These are phyloP conservation scores for Xylaria bambusicola DNA, from an alignment of 495 filamentous ascomycete genomes.

Conservation along the genomic window DNA sequence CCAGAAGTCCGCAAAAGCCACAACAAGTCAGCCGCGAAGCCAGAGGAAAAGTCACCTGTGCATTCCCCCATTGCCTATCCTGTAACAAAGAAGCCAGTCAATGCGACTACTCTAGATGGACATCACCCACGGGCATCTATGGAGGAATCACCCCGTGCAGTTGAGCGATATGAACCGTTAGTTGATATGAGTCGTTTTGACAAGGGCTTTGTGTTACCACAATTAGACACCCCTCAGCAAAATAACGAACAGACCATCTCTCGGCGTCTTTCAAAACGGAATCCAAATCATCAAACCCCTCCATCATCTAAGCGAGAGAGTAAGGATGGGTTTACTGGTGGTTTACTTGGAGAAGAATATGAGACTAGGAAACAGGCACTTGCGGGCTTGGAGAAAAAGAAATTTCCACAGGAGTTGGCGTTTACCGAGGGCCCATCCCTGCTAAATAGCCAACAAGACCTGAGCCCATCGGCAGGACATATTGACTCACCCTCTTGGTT, in stretches of 20 bases:
- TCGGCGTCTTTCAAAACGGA: conserved; percentile 15
- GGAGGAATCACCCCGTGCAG: conserved; percentile 49
- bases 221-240: conserved; percentile 28
- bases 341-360: conserved; percentile 47
- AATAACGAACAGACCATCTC: conserved; percentile 12
- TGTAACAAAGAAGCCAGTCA: conserved; percentile 31
- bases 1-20: conserved; percentile 32
- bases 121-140: conserved; percentile 36
- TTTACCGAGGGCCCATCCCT: conserved; percentile 55
- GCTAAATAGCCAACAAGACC: conserved; percentile 40
- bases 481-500: conserved; percentile 42
- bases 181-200: conserved; percentile 54
- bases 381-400: conserved; percentile 24
- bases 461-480: conserved; percentile 11
- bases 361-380: conserved; percentile 41
- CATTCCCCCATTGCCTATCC: conserved; percentile 18
- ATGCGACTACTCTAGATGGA: conserved; percentile 34
- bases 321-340: conserved; percentile 35
- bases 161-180: conserved; percentile 59
- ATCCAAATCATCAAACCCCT: conserved; percentile 16
- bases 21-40: conserved; percentile 30
- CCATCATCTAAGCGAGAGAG: conserved; percentile 13
- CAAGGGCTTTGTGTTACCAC: conserved; percentile 32
- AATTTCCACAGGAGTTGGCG: conserved; percentile 26
- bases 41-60: conserved; percentile 34